Base-by-base conservation (phyloP, 1,284 basidiomycete genomes). In the Marasmius oreades region DNA sequence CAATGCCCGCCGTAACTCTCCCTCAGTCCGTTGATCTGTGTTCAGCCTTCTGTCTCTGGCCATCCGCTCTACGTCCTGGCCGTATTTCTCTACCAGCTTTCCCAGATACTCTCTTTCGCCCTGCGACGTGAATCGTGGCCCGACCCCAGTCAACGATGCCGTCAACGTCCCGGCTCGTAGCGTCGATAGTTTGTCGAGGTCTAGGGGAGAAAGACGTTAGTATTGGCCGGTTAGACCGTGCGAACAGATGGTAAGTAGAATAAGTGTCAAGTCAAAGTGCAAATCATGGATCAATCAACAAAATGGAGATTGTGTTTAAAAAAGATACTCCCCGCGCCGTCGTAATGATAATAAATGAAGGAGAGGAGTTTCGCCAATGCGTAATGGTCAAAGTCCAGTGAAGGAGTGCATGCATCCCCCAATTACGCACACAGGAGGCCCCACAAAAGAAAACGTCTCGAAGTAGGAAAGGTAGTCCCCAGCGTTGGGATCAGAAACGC, bases 11-110 rank as follows among this genome's bases (percentile, higher is more conserved):
- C 68, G 79, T 66, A 99, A 74, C 73, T 95, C 86, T 16, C 93
- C 95, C 36, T 78, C 80, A 3, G 95, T 98, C 69, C 89, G 86
- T 73, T 98, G 96, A 72, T 87, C 88, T 22, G 83, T 73, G 68
- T 99, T 98, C 59, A 90, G 70, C 70, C 80, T 87, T 61, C 84
- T 74, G 73, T 98, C 95, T 61, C 78, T 78, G 10, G 86, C 84
- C 93, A 97, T 97, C 39, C 73, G 77, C 24, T 84, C 80, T 18
- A 86, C 73, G 72, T 98, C 89, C 37, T 78, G 74, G 0, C 87
- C 90, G 72, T 98, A 78, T 69, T 83, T 88, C 39, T 71, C 68
- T 10, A 93, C 82, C 33, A 98, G 78, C 37, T 80, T 73, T 51
- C 71, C 70, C 37, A 99, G 78, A 76, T 88, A 93, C 39, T 73